Conservation (phyloP, 352 stramenopile species). For the Globisporangium nagaii region DNA sequence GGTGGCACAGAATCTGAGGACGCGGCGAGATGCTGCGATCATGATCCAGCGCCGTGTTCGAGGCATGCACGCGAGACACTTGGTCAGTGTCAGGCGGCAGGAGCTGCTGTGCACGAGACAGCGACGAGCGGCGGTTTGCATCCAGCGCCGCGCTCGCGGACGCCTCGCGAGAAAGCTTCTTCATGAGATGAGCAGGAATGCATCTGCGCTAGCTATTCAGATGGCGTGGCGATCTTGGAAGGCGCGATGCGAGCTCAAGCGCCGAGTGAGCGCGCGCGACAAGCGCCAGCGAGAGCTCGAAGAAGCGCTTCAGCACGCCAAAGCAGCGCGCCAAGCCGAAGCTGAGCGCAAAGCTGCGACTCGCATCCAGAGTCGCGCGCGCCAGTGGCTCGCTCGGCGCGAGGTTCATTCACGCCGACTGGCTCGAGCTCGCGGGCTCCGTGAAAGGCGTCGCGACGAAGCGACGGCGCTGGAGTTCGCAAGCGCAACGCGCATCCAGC, state of each 20-base stretch:
- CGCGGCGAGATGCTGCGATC: slow-evolving; percentile 19
- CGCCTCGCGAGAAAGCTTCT: slow-evolving; percentile 18
- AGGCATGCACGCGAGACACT: slow-evolving; percentile 13
- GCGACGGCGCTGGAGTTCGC: slow-evolving; percentile 14
- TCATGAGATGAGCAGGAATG: slow-evolving; percentile 7
- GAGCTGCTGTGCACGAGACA: slow-evolving; percentile 12
- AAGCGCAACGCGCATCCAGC: slow-evolving; percentile 35
- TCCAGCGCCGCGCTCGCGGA: slow-evolving; percentile 35
- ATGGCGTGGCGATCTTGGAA: slow-evolving; percentile 24
- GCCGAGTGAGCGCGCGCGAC: slow-evolving; percentile 7
- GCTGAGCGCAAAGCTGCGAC: slow-evolving; percentile 19
- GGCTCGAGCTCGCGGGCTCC: slow-evolving; percentile 10
- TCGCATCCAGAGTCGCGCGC: slow-evolving; percentile 24
- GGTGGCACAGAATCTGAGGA: slow-evolving; percentile 1
- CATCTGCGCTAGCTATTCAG: slow-evolving; percentile 24
- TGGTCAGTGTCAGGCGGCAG: slow-evolving; percentile 10
- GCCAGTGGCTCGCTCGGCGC: slow-evolving; percentile 13
- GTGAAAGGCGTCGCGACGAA: slow-evolving; percentile 7
- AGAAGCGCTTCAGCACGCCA: background rate
- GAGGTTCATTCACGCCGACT: slow-evolving; percentile 17
- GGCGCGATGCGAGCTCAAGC: slow-evolving; percentile 13
- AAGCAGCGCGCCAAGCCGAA: slow-evolving; percentile 16
- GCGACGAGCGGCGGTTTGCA: slow-evolving; percentile 18
- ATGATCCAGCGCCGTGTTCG: slow-evolving; percentile 34
- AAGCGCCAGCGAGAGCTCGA: slow-evolving; percentile 11